Conservation (phyloP, 2,329 filamentous ascomycete genomes). For the Stemphylium vesicarium region DNA sequence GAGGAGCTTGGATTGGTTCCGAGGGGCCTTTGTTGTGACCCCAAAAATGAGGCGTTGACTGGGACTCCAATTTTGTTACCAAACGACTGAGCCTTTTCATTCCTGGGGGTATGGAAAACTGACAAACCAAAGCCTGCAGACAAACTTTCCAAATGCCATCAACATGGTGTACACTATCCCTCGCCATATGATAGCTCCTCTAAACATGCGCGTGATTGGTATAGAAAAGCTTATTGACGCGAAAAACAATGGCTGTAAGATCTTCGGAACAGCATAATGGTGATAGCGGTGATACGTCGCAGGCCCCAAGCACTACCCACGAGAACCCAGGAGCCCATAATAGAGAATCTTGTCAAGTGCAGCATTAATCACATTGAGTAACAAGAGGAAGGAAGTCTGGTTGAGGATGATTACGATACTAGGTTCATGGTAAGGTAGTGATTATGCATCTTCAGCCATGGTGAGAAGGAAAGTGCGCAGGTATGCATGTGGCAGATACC, state of each 20-base stretch:
- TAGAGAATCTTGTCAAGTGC: slow-evolving; percentile 66
- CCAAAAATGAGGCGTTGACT: not conserved
- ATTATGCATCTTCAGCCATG: not conserved
- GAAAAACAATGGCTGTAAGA: slow-evolving; percentile 77
- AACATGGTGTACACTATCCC: slow-evolving; percentile 74
- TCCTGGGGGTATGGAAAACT: not conserved
- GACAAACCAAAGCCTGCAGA: slow-evolving; percentile 52
- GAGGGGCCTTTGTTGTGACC: not conserved
- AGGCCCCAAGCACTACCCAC: slow-evolving; percentile 70
- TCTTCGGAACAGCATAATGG: slow-evolving; percentile 52
- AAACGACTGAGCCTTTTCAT: not conserved
- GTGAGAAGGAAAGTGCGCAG: not conserved
- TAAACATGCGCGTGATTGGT: slow-evolving; percentile 74
- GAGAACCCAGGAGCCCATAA: slow-evolving; percentile 75
- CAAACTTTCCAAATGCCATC: slow-evolving; percentile 64
- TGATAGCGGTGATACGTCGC: slow-evolving; percentile 58
- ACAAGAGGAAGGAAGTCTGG: slow-evolving; percentile 66
- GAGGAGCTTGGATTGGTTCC: not conserved
- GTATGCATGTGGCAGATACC: too few species aligned
- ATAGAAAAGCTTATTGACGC: slow-evolving; percentile 79
- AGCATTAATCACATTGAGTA: slow-evolving; percentile 65
- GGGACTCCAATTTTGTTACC: not conserved
- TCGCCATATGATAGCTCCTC: slow-evolving; percentile 69
- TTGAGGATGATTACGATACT: slow-evolving; percentile 65
- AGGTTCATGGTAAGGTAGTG: slow-evolving; percentile 68